Conservation (phyloP, 23 red algal species). For the Gracilaria gracilis region DNA sequence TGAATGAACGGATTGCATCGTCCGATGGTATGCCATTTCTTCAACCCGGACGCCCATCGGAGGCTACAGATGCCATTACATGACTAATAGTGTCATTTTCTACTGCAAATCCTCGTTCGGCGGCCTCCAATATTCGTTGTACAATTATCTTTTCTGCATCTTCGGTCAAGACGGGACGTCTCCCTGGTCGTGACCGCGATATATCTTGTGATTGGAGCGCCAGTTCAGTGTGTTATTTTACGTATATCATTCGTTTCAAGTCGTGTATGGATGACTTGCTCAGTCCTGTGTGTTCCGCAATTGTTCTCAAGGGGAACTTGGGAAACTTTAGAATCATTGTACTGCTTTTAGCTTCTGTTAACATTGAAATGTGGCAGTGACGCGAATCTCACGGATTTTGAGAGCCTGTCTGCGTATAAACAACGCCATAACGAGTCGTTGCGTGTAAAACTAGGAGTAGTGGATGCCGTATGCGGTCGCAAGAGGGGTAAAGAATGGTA, state of each 20-base stretch:
- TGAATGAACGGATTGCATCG: neutral
- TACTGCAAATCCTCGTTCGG: neutral
- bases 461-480: too few relatives aligned
- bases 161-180: neutral
- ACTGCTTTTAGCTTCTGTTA: neutral
- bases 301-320: neutral
- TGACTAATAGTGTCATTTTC: neutral
- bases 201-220: neutral
- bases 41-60: neutral
- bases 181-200: neutral
- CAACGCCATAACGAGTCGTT: too few relatives aligned
- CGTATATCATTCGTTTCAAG: neutral
- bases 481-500: too few relatives aligned
- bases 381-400: neutral
- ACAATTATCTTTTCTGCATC: slow-evolving; percentile 22
- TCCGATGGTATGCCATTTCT: slow-evolving; percentile 1
- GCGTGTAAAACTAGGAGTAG: too few relatives aligned
- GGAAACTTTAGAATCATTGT: neutral
- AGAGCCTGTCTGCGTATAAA: too few relatives aligned
- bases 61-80: neutral
- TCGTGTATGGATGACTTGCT: neutral
- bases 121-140: neutral
- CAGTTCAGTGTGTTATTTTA: neutral
- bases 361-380: neutral
- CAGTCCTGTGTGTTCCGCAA: neutral